phyloP scores from a whole-genome alignment of 2,329 filamentous ascomycete species.

The Aspergillus piperis region DNA sequence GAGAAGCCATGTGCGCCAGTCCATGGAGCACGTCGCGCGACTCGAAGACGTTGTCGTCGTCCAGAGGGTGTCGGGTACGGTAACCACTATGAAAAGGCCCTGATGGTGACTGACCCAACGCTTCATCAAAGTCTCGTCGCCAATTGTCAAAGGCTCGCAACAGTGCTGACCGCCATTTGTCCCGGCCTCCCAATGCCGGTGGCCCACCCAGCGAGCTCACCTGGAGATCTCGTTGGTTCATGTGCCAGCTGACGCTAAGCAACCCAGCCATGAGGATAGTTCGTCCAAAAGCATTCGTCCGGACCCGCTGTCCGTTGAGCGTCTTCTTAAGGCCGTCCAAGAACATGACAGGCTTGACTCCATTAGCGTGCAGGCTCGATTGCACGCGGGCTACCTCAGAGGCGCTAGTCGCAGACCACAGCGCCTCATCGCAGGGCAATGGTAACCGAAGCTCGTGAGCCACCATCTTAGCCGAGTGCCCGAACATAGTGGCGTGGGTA shows the following conservation, averaged over 20 bases:
- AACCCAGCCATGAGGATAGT: slow-evolving; percentile 93
- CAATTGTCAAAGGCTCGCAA: slow-evolving; percentile 90
- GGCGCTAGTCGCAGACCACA: slow-evolving; percentile 89
- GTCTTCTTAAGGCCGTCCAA: slow-evolving; percentile 89
- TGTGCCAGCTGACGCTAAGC: slow-evolving; percentile 92
- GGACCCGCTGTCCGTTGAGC: slow-evolving; percentile 78
- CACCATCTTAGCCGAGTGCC: slow-evolving; percentile 94
- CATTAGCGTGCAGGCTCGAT: slow-evolving; percentile 74
- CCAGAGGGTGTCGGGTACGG: slow-evolving; percentile 38
- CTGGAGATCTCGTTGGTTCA: slow-evolving; percentile 94
- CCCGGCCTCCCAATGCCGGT: slow-evolving; percentile 77
- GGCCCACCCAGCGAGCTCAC: slow-evolving; percentile 82
- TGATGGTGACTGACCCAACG: slow-evolving; percentile 58
- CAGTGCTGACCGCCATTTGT: slow-evolving; percentile 85
- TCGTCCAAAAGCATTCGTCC: slow-evolving; percentile 89
- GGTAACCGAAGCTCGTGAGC: slow-evolving; percentile 92
- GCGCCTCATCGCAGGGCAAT: slow-evolving; percentile 84
- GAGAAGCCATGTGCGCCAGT: slow-evolving; percentile 95
- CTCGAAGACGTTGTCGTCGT: slow-evolving; percentile 76
- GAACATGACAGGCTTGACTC: slow-evolving; percentile 82
- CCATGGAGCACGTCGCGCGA: slow-evolving; percentile 88
- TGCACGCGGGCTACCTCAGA: slow-evolving; percentile 84
- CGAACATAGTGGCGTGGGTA: slow-evolving; percentile 96
- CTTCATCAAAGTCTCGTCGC: slow-evolving; percentile 88
- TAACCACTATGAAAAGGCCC: slow-evolving; percentile 26